Evolutionary conservation across 2,329 filamentous ascomycete species (phyloP), one percentile per base, ranked within the genome.

Genomic region (Botrytis squamosa): DNA sequence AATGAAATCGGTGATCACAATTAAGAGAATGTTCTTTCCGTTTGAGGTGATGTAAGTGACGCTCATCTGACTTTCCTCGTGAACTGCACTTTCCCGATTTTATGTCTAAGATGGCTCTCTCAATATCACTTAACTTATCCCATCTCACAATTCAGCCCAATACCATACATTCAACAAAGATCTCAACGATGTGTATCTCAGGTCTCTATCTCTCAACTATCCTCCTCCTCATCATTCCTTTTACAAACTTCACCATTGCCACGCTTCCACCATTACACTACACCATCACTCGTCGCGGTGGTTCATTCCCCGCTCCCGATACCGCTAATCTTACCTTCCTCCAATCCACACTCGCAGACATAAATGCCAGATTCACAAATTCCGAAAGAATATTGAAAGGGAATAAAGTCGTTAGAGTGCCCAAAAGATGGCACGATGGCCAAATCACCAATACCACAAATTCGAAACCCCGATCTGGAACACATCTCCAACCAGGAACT

Each of bases 241-340:
- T 36, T 3, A 9, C 29, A 25, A 46, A 10, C 18, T 33, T 25
- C 16, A 46, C 55, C 4, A 36, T 12, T 12, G 67, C 71, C 40
- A 60, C 33, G 4, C n/a, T 60, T 25, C 71, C 71, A 3, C 65
- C 71, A 55, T 52, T 73, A 40, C 71, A 73, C 40, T 70, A 62
- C 25, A 59, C 71, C 3, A 20, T 73, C 42, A 40, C n/a, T 20
- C 65, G 71, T 6, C 71, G 71, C 8, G 29, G 33, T 8, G 65
- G 65, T 6, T 69, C 64, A 18, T 73, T 73, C 20, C 52, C 71
- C 25, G 55, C 71, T 38, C 65, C 71, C 3, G 49, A 52, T 16
- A 70, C 42, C 16, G 65, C 42, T 7, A 70, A 73, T 46, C 64
- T 73, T 4, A 73, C 71, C 0, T 63, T 46, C 8, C 71, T 73